Percentiles rank a stretch among this genome's conserved stretches.
These are phyloP conservation scores for Acacia concinna DNA, from an alignment of 331 rosid species.

Conservation along the genomic window DNA sequence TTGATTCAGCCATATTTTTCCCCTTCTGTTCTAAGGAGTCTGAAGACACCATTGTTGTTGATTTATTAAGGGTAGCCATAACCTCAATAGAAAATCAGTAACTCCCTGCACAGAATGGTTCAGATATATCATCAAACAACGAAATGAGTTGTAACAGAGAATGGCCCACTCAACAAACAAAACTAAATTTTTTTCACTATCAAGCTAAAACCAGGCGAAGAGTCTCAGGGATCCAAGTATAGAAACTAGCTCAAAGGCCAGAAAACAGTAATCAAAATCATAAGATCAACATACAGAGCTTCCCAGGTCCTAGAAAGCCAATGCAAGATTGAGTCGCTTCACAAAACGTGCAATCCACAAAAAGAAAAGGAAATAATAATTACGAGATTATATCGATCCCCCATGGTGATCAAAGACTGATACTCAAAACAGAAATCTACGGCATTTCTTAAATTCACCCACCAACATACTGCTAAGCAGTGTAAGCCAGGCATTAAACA, in stretches of 20 bases:
- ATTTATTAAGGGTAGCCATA: slow-evolving; percentile 55
- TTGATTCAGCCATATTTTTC: slow-evolving; percentile 48
- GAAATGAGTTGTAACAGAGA: slow-evolving; percentile 3
- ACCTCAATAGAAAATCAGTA: slow-evolving; percentile 33
- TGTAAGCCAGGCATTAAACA: slow-evolving; percentile 1
- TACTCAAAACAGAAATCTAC: not conserved
- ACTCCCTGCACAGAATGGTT: slow-evolving; percentile 38
- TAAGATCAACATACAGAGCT: slow-evolving; percentile 5
- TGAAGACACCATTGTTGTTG: slow-evolving; percentile 36
- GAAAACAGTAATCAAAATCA: slow-evolving; percentile 19
- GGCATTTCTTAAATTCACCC: not conserved
- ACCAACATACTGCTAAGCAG: not conserved
- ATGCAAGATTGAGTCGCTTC: slow-evolving; percentile 7
- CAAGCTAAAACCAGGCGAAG: slow-evolving; percentile 5
- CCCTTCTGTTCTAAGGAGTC: slow-evolving; percentile 63
- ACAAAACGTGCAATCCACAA: slow-evolving; percentile 16
- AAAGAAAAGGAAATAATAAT: not conserved
- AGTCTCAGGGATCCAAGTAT: not conserved
- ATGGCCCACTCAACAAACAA: slow-evolving; percentile 1
- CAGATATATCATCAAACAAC: slow-evolving; percentile 30
- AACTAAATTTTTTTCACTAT: not conserved
- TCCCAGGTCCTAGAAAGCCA: slow-evolving; percentile 4
- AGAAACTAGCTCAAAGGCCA: slow-evolving; percentile 12
- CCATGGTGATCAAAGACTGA: not conserved
- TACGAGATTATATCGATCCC: not conserved